Evolutionary conservation across 495 filamentous ascomycete genomes (phyloP).

Genomic region (Xylaria scruposa): DNA sequence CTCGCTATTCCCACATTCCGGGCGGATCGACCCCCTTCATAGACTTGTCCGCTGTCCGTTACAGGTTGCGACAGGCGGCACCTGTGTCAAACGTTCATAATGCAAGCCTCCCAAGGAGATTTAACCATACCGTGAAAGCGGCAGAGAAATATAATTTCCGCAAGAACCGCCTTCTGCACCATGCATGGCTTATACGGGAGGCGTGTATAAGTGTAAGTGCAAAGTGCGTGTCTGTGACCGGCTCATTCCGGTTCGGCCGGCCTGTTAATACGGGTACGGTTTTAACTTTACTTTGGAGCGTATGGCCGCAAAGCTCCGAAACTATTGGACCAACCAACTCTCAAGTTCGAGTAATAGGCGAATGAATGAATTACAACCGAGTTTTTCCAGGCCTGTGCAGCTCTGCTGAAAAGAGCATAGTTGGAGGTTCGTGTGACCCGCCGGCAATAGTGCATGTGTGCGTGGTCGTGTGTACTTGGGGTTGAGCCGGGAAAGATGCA

Average conservation of each 20-base stretch:
- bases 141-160: neutral
- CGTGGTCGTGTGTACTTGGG: slow-evolving; percentile 10
- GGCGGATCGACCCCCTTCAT: slow-evolving; percentile 16
- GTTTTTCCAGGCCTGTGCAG: slow-evolving; percentile 16
- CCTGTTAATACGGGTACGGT: slow-evolving; percentile 16
- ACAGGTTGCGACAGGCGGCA: neutral
- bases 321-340: slow-evolving; percentile 14
- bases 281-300: slow-evolving; percentile 1
- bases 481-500: slow-evolving; percentile 1
- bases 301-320: slow-evolving; percentile 24
- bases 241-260: slow-evolving; percentile 18
- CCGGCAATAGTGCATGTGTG: slow-evolving; percentile 18
- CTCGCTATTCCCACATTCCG: neutral
- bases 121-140: neutral
- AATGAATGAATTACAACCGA: slow-evolving; percentile 13
- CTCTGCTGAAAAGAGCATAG: slow-evolving; percentile 21
- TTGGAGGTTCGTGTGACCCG: slow-evolving; percentile 22
- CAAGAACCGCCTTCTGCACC: neutral
- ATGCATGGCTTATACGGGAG: neutral
- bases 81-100: neutral
- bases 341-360: slow-evolving; percentile 3
- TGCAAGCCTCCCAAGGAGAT: neutral
- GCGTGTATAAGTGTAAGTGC: neutral
- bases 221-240: slow-evolving; percentile 2
- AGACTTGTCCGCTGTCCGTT: slow-evolving; percentile 3